Base-by-base conservation (phyloP, 306 rosid species). In the Cotoneaster glaucophyllus region DNA sequence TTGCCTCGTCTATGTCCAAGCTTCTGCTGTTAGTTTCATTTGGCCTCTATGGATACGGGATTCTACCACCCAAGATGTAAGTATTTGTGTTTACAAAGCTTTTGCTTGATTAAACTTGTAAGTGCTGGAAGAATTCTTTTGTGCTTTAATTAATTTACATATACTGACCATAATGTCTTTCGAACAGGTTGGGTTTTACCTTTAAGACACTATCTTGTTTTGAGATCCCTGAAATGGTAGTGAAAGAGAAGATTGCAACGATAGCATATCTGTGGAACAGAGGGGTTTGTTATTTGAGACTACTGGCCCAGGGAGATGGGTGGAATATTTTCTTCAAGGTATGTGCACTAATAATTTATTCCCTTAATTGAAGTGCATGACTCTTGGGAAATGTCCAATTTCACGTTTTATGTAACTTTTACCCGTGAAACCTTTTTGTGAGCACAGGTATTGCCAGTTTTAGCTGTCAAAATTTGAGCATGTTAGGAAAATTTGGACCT, bases 251-350 rank as follows among this genome's bases (percentile, higher is more conserved):
- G 57, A 75, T 87, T 78, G 63, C 86, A 77, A 81, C 76, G 57
- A 62, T 81, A 54, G 89, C 78, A 50, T 76, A 73, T 85, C 22
- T 80, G 45, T 93, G 97, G 98, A 93, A 91, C 87, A 78, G 73
- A 70, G 88, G 80, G 56, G 73, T 89, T 75, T 79, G 65, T 32
- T 79, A 80, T 41, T 77, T 87, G 58, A 82, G 63, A 44, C 70
- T 82, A 67, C 68, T 91, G 82, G 93, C 88, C 57, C 87, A 80
- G 34, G 97, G 98, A 57, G 86, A 83, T 15, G 89, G 87, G 74
- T 93, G 96, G 96, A 75, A 81, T 53, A 67, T 67, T 67, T 89
- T 93, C 86, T 83, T 91, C 26, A 88, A 89, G 98, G 98, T 91
- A 91, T 78, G 75, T 78, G 75, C 66, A 77, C 52, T 9, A 19